Evolutionary conservation across 116 monocot species (phyloP).

Genomic region (Cymodocea nodosa): DNA sequence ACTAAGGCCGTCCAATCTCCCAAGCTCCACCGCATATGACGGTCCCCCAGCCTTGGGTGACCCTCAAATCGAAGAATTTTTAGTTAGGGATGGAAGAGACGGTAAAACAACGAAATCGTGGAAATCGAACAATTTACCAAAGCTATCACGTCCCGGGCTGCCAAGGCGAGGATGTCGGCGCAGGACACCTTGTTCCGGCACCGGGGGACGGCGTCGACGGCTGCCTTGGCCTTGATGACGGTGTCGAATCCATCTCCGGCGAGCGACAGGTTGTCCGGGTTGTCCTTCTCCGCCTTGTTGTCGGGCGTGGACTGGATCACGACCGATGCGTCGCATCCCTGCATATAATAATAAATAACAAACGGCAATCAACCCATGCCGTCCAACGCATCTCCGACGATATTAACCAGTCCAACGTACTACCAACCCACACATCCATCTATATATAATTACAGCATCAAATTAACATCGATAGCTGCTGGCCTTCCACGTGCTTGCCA

Average conservation of each 20-base stretch:
- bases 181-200: slow-evolving; percentile 87
- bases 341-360: background rate
- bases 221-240: slow-evolving; percentile 76
- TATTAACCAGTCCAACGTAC: no score
- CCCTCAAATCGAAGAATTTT: no score
- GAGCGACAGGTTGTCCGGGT: slow-evolving; percentile 64
- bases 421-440: no score
- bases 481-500: no score
- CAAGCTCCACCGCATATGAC: slow-evolving; percentile 59
- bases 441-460: no score
- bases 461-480: no score
- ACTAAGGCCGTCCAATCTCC: slow-evolving; percentile 46
- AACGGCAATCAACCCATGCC: background rate
- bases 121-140: slow-evolving; percentile 25
- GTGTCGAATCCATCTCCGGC: slow-evolving; percentile 81
- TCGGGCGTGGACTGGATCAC: slow-evolving; percentile 33
- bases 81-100: background rate
- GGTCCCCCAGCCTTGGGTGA: slow-evolving; percentile 48
- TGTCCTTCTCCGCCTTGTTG: slow-evolving; percentile 70
- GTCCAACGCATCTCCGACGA: no score
- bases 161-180: slow-evolving; percentile 77
- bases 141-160: slow-evolving; percentile 51
- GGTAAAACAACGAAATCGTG: no score
- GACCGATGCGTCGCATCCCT: slow-evolving; percentile 87
- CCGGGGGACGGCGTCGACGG: slow-evolving; percentile 62